A percentile compares a stretch with the other conserved stretches of the same genome.
These are phyloP conservation scores for Logfia minima DNA, from an alignment of 129 eudicot species.

Conservation along the genomic window DNA sequence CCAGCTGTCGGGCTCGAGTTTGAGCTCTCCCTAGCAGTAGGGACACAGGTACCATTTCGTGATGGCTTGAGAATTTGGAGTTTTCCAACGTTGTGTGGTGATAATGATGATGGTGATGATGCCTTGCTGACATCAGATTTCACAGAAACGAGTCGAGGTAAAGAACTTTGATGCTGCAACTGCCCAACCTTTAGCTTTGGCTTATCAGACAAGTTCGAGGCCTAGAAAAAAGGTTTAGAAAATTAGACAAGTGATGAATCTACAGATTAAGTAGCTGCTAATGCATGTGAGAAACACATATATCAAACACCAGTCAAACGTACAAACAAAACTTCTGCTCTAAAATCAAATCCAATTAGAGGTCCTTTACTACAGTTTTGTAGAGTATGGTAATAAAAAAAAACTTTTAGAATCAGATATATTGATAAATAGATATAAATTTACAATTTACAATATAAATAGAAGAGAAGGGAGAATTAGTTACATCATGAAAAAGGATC, in stretches of 20 bases:
- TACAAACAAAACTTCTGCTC: neutral
- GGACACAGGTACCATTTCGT: conserved; percentile 49
- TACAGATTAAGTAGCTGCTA: neutral
- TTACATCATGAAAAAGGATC: conserved; percentile 2
- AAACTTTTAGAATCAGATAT: neutral
- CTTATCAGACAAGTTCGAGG: conserved; percentile 59
- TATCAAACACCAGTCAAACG: neutral
- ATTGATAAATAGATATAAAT: no score
- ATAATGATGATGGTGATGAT: conserved; percentile 15
- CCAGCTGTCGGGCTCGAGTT: conserved; percentile 49
- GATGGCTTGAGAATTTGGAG: conserved; percentile 76
- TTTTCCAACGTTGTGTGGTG: conserved; percentile 39
- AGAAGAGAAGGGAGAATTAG: no score
- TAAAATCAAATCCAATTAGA: neutral
- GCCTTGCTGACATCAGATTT: conserved; percentile 53
- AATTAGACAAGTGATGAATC: neutral
- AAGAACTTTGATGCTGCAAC: conserved; percentile 46
- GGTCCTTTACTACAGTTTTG: neutral
- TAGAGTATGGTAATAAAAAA: no score
- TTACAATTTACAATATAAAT: neutral
- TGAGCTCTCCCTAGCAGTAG: conserved; percentile 47
- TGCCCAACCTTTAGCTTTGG: conserved; percentile 54
- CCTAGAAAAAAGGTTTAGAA: conserved; percentile 39
- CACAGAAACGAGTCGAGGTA: conserved; percentile 52
- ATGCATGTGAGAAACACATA: neutral